Evolutionary conservation across 2,329 filamentous ascomycete genomes (phyloP), one percentile per base, ranked within the genome.

Genomic region (Dothistroma septosporum): DNA sequence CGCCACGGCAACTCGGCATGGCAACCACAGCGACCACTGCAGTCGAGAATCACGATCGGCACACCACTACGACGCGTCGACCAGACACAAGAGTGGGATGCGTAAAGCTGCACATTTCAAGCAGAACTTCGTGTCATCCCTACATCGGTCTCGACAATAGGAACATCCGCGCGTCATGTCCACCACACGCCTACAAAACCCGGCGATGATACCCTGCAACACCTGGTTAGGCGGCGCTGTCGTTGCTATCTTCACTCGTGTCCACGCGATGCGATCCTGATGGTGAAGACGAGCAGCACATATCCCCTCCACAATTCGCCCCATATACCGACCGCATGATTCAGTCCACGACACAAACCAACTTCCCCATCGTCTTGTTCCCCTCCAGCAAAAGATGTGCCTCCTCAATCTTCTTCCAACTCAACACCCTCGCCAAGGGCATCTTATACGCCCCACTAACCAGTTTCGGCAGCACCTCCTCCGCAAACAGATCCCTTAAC

Each of bases 351-450:
- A 62, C 16, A 54, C 62, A 64, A 14, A 64, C 60, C 16, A 64
- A 28, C 57, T 64, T 64, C 9, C 62, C 62, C 55, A 53, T 60
- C 50, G 60, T 64, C 37, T 47, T 54, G 33, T 64, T 64, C 50
- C 50, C 57, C 37, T 64, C 62, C 54, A 64, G 49, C 62, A 62
- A 50, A 32, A 33, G 22, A 49, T 64, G 62, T 21, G 62, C 62
- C 37, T 62, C 47, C 32, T 44, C 60, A 37, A 64, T 60, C 11
- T 60, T 33, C 50, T 46, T 60, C 62, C 62, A 64, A 48, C 60
- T 62, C 56, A 62, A 12, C 16, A 55, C 57, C 46, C 55, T 60
- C 48, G 62, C 62, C 19, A 64, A 35, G 10, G 21, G 46, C 44
- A 54, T 33, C 54, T 56, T 48, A 31, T 61, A 60, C 44, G 55